These are phyloP conservation scores for Colletotrichum spaethianum DNA, from an alignment of 2,329 filamentous ascomycete genomes.

Conservation along the genomic window DNA sequence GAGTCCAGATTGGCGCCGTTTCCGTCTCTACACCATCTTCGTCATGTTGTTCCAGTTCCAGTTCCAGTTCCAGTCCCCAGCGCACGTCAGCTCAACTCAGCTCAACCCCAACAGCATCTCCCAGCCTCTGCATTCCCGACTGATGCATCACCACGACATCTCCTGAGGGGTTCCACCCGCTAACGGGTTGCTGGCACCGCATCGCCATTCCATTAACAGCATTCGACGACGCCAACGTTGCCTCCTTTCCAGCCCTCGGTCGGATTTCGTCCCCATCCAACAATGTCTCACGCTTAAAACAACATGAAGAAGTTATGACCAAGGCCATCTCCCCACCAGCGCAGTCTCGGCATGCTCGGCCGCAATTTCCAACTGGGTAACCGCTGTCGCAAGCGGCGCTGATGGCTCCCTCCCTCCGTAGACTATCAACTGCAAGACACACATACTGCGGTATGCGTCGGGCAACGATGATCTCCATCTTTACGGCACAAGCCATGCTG, in stretches of 20 bases:
- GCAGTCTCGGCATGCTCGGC: conserved; percentile 16
- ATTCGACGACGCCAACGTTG: not conserved
- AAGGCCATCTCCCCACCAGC: not conserved
- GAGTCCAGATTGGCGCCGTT: conserved; percentile 10
- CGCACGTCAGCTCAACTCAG: not conserved
- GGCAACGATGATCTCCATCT: not conserved
- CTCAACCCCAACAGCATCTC: not conserved
- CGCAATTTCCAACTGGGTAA: conserved; percentile 12
- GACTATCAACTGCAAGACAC: not conserved
- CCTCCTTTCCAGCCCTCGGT: conserved; percentile 12
- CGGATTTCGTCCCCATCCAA: not conserved
- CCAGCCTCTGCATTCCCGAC: conserved; percentile 15
- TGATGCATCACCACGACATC: not conserved
- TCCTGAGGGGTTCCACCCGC: conserved; percentile 2
- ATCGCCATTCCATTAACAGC: not conserved
- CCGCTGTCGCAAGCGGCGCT: conserved; percentile 13
- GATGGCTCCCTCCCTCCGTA: not conserved
- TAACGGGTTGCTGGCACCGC: not conserved
- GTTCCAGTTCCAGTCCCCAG: not conserved
- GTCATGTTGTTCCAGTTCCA: conserved; percentile 8
- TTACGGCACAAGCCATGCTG: not conserved
- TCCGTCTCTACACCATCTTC: conserved; percentile 5
- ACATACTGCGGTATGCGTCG: not conserved
- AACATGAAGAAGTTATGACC: not conserved
- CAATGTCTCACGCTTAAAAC: conserved; percentile 21